Percentiles rank a stretch among this genome's conserved stretches.
These are phyloP conservation scores for Ustilago curta DNA, from an alignment of 1,284 basidiomycete species.

Conservation along the genomic window DNA sequence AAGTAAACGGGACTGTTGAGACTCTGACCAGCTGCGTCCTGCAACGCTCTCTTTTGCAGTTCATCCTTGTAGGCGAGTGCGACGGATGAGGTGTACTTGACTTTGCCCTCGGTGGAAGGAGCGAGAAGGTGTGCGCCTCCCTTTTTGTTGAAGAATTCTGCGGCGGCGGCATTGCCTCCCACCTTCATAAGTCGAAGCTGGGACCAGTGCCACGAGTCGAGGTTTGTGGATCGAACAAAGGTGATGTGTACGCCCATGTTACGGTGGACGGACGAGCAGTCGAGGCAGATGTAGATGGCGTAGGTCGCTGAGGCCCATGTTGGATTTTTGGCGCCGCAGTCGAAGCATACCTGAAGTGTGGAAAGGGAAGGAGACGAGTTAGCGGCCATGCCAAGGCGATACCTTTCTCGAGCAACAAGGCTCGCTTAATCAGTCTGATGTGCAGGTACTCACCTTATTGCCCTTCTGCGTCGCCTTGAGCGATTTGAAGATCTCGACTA, in stretches of 20 bases:
- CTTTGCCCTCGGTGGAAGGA: constrained; percentile 81
- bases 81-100: constrained; percentile 86
- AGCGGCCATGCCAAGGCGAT: background rate
- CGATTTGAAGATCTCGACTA: constrained; percentile 68
- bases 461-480: constrained; percentile 61
- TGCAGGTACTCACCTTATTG: constrained; percentile 56
- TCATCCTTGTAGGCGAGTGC: constrained; percentile 94
- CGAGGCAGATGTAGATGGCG: constrained; percentile 96
- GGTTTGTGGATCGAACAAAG: constrained; percentile 96
- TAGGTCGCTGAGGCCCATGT: constrained; percentile 98
- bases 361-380: constrained; percentile 1
- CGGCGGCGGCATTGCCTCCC: constrained; percentile 89
- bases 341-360: constrained; percentile 84
- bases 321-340: constrained; percentile 95
- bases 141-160: constrained; percentile 89
- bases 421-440: background rate
- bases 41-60: constrained; percentile 82
- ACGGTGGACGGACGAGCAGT: constrained; percentile 93
- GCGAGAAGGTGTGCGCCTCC: constrained; percentile 80
- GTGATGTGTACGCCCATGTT: constrained; percentile 99
- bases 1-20: constrained; percentile 62
- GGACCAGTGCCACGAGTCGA: constrained; percentile 91
- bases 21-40: constrained; percentile 74
- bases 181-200: constrained; percentile 97
- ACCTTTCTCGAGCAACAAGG: background rate